Conservation (phyloP, 1,284 basidiomycete species). For the Trametes pubescens region DNA sequence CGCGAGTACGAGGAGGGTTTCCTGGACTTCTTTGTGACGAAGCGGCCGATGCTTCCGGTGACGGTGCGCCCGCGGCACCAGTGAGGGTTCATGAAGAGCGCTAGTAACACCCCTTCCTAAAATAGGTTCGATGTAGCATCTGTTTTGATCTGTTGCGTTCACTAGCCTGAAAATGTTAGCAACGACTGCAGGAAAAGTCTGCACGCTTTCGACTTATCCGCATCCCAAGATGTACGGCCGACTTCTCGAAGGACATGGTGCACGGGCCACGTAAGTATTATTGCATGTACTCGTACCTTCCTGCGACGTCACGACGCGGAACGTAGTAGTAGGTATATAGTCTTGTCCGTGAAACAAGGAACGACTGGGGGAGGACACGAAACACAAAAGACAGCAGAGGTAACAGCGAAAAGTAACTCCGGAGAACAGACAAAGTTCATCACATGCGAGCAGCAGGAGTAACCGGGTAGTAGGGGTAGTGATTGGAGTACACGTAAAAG, state of each 20-base stretch:
- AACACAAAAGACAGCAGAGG: not conserved
- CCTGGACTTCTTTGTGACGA: slow-evolving; percentile 17
- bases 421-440: not conserved
- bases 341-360: slow-evolving; percentile 4
- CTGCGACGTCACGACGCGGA: not conserved
- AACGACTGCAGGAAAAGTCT: no score
- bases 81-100: not conserved
- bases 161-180: no score
- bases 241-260: no score
- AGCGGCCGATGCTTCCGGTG: not conserved
- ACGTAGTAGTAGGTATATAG: not conserved
- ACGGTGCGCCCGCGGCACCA: not conserved
- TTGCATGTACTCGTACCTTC: slow-evolving; percentile 6
- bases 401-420: not conserved
- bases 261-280: not conserved
- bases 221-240: no score
- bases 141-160: no score
- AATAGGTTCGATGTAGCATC: no score
- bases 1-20: slow-evolving; percentile 22
- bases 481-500: not conserved
- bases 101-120: no score
- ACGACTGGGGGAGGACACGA: not conserved
- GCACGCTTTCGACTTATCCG: no score
- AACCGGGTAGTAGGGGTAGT: not conserved
- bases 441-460: not conserved